Percentiles rank a stretch among this genome's conserved stretches.
Evolutionary conservation across 139 green algal species (phyloP).

Genomic region (Tetradesmus lagerheimii): DNA sequence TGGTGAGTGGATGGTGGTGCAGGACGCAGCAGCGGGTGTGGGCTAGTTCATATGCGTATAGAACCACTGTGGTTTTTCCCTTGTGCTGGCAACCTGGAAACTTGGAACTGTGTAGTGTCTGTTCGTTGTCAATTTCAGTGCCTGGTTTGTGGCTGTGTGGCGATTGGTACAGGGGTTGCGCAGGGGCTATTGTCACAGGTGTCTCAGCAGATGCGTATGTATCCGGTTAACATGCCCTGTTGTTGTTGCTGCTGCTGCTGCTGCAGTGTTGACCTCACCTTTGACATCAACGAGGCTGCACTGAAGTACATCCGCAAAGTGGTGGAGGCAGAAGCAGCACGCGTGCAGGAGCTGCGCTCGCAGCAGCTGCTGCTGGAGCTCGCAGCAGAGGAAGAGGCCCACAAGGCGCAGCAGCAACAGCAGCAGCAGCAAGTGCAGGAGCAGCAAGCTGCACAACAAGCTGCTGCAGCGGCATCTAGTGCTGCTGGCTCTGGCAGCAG

Average conservation of each 20-base stretch:
- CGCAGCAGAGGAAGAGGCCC: slow-evolving; percentile 63
- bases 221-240: not conserved
- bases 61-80: too few species aligned
- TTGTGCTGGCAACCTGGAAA: not conserved
- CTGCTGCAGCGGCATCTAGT: not conserved
- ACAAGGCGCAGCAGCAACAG: slow-evolving; percentile 40
- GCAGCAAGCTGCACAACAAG: not conserved
- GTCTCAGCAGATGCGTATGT: not conserved
- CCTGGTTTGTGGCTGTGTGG: too few species aligned
- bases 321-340: slow-evolving; percentile 64
- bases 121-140: too few species aligned
- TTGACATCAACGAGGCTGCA: slow-evolving; percentile 62
- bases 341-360: slow-evolving; percentile 66
- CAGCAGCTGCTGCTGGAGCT: slow-evolving; percentile 77
- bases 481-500: not conserved
- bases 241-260: slow-evolving; percentile 46
- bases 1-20: slow-evolving; percentile 18
- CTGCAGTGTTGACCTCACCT: slow-evolving; percentile 70
- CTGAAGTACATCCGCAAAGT: slow-evolving; percentile 60
- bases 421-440: not conserved
- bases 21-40: not conserved
- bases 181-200: too few species aligned
- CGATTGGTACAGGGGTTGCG: too few species aligned
- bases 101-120: too few species aligned
- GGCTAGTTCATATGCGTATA: not conserved